Evolutionary conservation across 2,329 filamentous ascomycete species (phyloP).

Genomic region (Moelleriella libera): DNA sequence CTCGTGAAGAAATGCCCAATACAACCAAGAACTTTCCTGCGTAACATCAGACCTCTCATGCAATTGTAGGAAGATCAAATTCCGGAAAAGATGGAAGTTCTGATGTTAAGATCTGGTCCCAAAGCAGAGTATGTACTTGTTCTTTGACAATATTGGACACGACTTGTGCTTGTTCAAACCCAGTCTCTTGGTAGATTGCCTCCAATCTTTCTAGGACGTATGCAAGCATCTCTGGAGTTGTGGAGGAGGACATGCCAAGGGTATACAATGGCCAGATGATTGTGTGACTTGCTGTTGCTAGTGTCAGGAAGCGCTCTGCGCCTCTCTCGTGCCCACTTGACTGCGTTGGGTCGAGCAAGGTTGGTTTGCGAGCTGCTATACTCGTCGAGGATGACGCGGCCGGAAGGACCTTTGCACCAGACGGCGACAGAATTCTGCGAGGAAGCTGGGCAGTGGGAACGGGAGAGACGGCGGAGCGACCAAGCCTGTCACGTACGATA

Average conservation of each 20-base stretch:
- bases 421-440: constrained; percentile 15
- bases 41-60: constrained; percentile 7
- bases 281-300: constrained; percentile 32
- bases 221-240: constrained; percentile 22
- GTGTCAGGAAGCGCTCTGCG: constrained; percentile 30
- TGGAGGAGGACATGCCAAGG: constrained; percentile 31
- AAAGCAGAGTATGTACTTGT: constrained; percentile 15
- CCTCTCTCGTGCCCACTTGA: constrained; percentile 18
- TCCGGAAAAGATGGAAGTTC: constrained; percentile 14
- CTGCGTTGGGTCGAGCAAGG: constrained; percentile 25
- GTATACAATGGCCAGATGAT: constrained; percentile 36
- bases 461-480: constrained; percentile 9
- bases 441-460: constrained; percentile 15
- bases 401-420: constrained; percentile 1
- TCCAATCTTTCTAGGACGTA: constrained; percentile 30
- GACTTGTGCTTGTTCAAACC: constrained; percentile 27
- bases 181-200: constrained; percentile 29
- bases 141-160: constrained; percentile 27
- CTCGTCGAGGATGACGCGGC: background rate
- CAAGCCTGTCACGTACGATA: constrained; percentile 11
- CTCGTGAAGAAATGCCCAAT: too few relatives aligned
- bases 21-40: too few relatives aligned
- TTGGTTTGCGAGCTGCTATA: constrained; percentile 14
- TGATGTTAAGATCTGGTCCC: constrained; percentile 11
- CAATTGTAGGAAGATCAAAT: constrained; percentile 11